A percentile compares a stretch with the other conserved stretches of the same genome.
phyloP scores from a whole-genome alignment of 73 alveolate species.

The Loxodes magnus region DNA sequence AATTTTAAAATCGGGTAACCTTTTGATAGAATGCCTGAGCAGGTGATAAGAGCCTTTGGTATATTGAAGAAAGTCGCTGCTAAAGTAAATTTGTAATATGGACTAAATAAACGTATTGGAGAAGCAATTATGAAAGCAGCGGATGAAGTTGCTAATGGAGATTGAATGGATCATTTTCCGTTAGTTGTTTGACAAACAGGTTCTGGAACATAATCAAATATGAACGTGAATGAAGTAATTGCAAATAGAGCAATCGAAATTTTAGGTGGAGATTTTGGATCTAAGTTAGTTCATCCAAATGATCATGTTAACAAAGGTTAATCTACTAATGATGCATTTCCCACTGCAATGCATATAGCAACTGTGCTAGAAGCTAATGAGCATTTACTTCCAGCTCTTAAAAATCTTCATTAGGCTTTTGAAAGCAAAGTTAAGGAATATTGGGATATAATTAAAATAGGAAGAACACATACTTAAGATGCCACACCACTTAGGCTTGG shows the following conservation, averaged over 20 bases:
- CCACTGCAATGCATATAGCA: conserved; percentile 97
- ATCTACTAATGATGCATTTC: conserved; percentile 96
- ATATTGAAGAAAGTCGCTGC: conserved; percentile 89
- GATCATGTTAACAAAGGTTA: conserved; percentile 95
- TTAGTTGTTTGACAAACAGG: conserved; percentile 98
- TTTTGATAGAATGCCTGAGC: conserved; percentile 75
- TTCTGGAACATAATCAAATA: conserved; percentile 96
- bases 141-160: conserved; percentile 88
- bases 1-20: conserved; percentile 93
- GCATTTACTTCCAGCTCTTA: conserved; percentile 41
- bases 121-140: conserved; percentile 89
- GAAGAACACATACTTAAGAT: conserved; percentile 99
- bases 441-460: conserved; percentile 87
- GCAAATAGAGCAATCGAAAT: conserved; percentile 88
- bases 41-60: conserved; percentile 78
- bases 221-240: conserved; percentile 96
- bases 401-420: conserved; percentile 51
- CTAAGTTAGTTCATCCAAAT: conserved; percentile 92
- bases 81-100: conserved; percentile 60
- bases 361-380: conserved; percentile 64
- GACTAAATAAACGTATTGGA: conserved; percentile 64
- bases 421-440: conserved; percentile 81
- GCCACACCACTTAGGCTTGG: conserved; percentile 99
- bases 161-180: conserved; percentile 90
- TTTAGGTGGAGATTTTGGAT: conserved; percentile 87